Evolutionary conservation across 306 rosid species (phyloP), one percentile per base, ranked within the genome.

Genomic region (Cicer pinnatifidum): DNA sequence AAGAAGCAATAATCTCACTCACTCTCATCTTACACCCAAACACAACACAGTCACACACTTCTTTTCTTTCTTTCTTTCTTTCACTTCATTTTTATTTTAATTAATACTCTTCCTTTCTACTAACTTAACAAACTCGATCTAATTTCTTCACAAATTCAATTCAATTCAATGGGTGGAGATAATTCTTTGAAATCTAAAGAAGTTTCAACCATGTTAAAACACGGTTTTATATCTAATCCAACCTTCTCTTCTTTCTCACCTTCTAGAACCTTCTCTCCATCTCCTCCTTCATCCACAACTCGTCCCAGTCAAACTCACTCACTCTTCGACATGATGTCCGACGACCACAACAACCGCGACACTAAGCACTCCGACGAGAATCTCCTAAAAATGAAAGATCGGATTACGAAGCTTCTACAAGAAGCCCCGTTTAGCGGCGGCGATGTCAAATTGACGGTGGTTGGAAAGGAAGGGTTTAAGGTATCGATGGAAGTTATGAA

Each of bases 261-360:
- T 9, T 85, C 95, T 13, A 84, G 93, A 60, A 77, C 83, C 74
- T 51, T 54, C 72, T 58, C 84, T 17, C 80, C 8, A 71, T 82
- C 11, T 43, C 86, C 50, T 44, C 76, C 85, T 80, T 6, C 84
- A 84, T n/a, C 62, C 62, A 58, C 88, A 83, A 37, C 84, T 56
- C 76, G 82, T 84, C 11, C 78, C 37, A n/a, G 44, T 57, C 76
- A 12, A 10, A 41, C 54, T 19, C 98, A 90, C 35, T 84, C 95
- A 2, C 96, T 92, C 60, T 86, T 84, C 84, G 94, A 92, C 11
- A 88, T 92, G 94, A 92, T 92, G 89, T 83, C 94, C 1, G 85
- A 78, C 9, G 83, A 89, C 52, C 89, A 85, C 33, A 8, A 53
- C 33, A 23, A 23, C 75, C 86, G 85, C 12, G 85, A 84, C 54